Evolutionary conservation across 1,284 basidiomycete genomes (phyloP), one percentile per base, ranked within the genome.

Genomic region (Microbotryum lychnidis-dioicae): DNA sequence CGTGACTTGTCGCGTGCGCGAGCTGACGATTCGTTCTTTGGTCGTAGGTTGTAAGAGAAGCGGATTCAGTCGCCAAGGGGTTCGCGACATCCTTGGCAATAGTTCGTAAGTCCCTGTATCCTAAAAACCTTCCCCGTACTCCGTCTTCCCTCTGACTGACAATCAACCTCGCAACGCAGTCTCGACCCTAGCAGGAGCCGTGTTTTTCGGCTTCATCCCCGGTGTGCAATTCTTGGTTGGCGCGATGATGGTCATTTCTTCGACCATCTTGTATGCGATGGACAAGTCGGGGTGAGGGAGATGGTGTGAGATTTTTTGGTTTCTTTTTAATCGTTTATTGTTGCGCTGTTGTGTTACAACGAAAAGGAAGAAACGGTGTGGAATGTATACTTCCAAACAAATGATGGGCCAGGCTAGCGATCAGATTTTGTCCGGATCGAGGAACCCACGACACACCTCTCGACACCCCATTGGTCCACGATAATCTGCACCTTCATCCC

Each of bases 391-490:
- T 50, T 48, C 20, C n/a, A 48, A 23, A 25, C n/a, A 25, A n/a
- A 1, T 14, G 47, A 25, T 8, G 23, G 23, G 23, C 20, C 16
- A 50, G 48, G 12, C 14, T 50, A 50, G 12, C 21, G 29, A 23
- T 23, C 6, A 23, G 51, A 18, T n/a, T 20, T 27, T 10, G 51
- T 27, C 16, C 51, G 29, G 33, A 53, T n/a, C 51, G 8, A 50
- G 21, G 10, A 75, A 3, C 73, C 75, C 14, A 76, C 70, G 4
- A 79, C 75, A 60, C 76, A 71, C 37, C 78, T 65, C 46, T 78
- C 75, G 1, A 72, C 81, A 48, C 82, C 84, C 83, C 84, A 92
- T 58, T 85, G 85, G 74, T 92, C 90, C 61, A 75, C 73, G 84
- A 89, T 88, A 18, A 88, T 80, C 71, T 87, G 82, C 2, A 81